Base-by-base conservation (phyloP, 306 rosid genomes). In the Calophaca sinica region DNA sequence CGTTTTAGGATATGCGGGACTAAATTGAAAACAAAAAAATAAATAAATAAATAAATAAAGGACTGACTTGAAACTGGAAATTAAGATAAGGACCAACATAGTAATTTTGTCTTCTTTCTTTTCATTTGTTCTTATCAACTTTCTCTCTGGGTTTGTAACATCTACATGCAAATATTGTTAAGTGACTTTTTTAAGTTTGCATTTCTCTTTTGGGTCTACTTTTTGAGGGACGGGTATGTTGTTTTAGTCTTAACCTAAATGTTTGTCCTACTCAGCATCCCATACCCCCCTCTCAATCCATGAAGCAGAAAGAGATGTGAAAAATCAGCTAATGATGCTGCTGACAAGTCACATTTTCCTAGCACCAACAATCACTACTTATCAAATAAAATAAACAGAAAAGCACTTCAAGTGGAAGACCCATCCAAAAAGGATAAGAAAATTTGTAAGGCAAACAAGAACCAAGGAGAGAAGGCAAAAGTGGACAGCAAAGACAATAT, bases 341-440 rank as follows among this genome's bases (percentile, higher is more conserved):
- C 36, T 32, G 73, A 65, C 13, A 76, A 20, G 26, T 20, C 26
- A 51, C 70, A 13, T 50, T 69, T 70, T 49, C 15, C 52, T 70
- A 61, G 49, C 31, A 35, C 36, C 51, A 48, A 61, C 76, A 61
- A 78, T 51, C 65, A 69, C 28, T 38, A 26, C 53, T 58, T 45
- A 9, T 6, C 12, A 53, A 62, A 71, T 38, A 33, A 31, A 36
- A 53, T 31, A 50, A 41, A 42, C 72, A 70, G 4, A 41, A 26
- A 10, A 62, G 12, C 61, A 57, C 52, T 29, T 53, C 14, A 66
- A 51, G 54, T 9, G 49, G 74, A 65, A 80, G 32, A 73, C 7
- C 29, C n/a, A 52, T 38, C 64, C 8, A 13, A 50, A 46, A 51
- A 12, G 42, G 60, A 75, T 45, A 39, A 70, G 50, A 49, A 59